Base-by-base conservation (phyloP, 192 early-diverging fungal genomes). In the Coemansia javaensis region DNA sequence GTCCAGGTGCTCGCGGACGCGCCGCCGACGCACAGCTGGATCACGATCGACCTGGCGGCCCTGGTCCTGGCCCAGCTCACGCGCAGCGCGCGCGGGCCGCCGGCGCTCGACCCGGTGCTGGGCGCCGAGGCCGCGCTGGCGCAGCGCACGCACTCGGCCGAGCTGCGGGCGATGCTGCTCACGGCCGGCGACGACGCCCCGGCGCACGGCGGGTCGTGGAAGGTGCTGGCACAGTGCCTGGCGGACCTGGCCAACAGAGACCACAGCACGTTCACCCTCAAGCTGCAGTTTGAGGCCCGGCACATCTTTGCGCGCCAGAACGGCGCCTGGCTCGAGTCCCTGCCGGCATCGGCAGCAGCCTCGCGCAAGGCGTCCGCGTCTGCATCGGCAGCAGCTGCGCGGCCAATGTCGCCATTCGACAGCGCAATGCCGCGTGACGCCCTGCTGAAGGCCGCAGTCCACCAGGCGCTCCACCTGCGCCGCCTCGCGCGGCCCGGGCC, bases 201-300 rank as follows among this genome's bases (percentile, higher is more conserved):
- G 15, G 42, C 45, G 12, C 41, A 43, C 1, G 25, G 38, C 22
- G 58, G 65, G 7, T 61, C 48, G 33, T 71, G 56, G 60, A 71
- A 71, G 44, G 42, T 52, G 7, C 35, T 64, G 6, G 68, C 53
- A 5, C 56, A 64, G 44, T 52, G 68, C 16, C 47, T 71, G 39
- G 39, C 54, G 3, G 68, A 71, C 23, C 32, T 71, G 20, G 68
- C 68, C 22, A 71, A 71, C 51, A 59, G 56, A 35, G 48, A 35
- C 32, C 20, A 61, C 3, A 56, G 63, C 8, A 56, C 56, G 11
- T 44, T 71, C 20, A 33, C 50, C 5, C 59, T 48, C 38, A 71
- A 71, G 20, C 47, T 59, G 4, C 37, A 71, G 35, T 57, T 56
- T 0, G 60, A 71, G 40, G 55, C 51, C 12, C 54, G 56, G 9